These are phyloP conservation scores for Mortierella sp. DNA, from an alignment of 371 early-diverging fungal species.

Conservation along the genomic window DNA sequence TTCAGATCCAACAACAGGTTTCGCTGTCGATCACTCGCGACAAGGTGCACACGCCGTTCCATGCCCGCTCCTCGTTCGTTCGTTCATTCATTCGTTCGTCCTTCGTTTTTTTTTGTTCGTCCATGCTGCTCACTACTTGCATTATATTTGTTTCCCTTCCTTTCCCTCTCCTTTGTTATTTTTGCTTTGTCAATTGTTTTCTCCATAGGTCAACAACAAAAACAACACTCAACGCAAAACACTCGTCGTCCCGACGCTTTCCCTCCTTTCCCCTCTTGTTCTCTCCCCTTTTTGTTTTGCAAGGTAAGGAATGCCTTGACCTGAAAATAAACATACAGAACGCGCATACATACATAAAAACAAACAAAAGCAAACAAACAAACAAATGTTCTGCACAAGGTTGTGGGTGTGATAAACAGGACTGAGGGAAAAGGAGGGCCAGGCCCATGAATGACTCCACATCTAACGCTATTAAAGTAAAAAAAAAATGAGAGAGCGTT, in stretches of 20 bases:
- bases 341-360: background rate
- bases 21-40: slow-evolving; percentile 5
- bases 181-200: background rate
- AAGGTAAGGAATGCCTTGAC: background rate
- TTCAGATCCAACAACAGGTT: slow-evolving; percentile 12
- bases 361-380: slow-evolving; percentile 1
- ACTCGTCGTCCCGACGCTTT: background rate
- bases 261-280: background rate
- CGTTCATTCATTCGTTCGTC: background rate
- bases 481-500: background rate
- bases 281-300: background rate
- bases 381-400: background rate
- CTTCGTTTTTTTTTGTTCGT: background rate
- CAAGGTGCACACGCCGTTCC: slow-evolving; percentile 3
- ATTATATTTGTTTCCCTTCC: background rate
- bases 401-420: background rate
- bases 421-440: background rate
- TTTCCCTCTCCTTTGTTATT: background rate
- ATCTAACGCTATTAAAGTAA: background rate
- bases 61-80: background rate
- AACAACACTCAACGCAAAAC: background rate
- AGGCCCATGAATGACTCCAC: background rate
- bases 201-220: background rate
- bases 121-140: background rate
- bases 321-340: background rate